Conservation (phyloP, 2,329 filamentous ascomycete genomes). For the Xylariaceae sp. region DNA sequence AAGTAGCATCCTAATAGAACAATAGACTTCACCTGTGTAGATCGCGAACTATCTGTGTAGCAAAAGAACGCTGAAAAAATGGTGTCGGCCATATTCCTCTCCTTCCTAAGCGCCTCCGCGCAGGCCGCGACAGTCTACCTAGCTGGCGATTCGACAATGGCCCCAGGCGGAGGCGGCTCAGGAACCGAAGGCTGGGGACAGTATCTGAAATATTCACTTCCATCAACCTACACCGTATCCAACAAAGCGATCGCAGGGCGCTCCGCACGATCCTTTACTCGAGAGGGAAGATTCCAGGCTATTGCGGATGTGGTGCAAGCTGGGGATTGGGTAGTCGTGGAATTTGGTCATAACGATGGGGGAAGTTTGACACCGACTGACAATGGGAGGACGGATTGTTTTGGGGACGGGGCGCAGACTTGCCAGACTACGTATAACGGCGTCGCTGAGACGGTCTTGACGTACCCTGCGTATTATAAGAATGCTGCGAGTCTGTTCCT, state of each 20-base stretch:
- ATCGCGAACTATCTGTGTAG: no score
- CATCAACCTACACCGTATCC: slow-evolving; percentile 43
- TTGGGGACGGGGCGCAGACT: slow-evolving; percentile 50
- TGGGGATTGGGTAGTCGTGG: slow-evolving; percentile 67
- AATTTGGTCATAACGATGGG: slow-evolving; percentile 73
- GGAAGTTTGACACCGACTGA: slow-evolving; percentile 53
- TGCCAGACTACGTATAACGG: slow-evolving; percentile 52
- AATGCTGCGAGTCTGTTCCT: slow-evolving; percentile 54
- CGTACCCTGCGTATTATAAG: slow-evolving; percentile 58
- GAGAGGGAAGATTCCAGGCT: slow-evolving; percentile 61
- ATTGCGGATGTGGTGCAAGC: slow-evolving; percentile 51
- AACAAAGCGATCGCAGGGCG: slow-evolving; percentile 67
- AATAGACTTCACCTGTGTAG: no score
- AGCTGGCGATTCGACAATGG: slow-evolving; percentile 63
- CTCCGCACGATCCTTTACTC: slow-evolving; percentile 63
- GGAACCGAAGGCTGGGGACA: slow-evolving; percentile 60
- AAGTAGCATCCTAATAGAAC: no score
- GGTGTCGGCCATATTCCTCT: no score
- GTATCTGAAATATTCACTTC: slow-evolving; percentile 53
- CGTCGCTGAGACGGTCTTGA: slow-evolving; percentile 54
- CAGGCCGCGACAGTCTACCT: slow-evolving; percentile 47
- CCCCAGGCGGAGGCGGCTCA: slow-evolving; percentile 42
- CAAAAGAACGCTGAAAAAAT: no score
- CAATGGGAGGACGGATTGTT: slow-evolving; percentile 61
- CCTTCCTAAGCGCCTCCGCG: slow-evolving; percentile 6